Percentiles rank a stretch among this genome's conserved stretches.
phyloP scores from a whole-genome alignment of 228 moss, liverwort and hornwort genomes.

The Sphagnum fallax region DNA sequence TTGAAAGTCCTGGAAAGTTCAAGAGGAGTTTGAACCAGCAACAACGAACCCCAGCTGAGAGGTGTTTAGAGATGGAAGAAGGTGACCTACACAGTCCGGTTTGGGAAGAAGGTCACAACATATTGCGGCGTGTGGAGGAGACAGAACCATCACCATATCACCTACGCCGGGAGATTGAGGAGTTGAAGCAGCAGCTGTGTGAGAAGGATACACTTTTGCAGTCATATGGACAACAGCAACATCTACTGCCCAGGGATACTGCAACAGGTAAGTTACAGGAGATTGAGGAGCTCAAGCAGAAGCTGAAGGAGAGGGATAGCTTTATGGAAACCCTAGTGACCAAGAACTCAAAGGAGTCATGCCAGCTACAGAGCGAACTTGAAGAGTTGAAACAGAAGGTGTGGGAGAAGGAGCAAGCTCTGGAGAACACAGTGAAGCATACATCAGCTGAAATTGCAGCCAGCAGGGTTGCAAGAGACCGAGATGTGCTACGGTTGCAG shows the following conservation, averaged over 20 bases:
- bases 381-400: conserved; percentile 24
- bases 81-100: conserved; percentile 36
- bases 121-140: conserved; percentile 51
- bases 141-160: conserved; percentile 24
- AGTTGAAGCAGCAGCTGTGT: conserved; percentile 57
- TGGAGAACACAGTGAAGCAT: conserved; percentile 17
- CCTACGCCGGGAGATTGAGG: conserved; percentile 50
- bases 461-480: conserved; percentile 24
- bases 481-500: conserved; percentile 33
- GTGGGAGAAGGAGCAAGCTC: conserved; percentile 18
- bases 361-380: conserved; percentile 5
- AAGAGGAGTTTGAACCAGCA: conserved; percentile 30
- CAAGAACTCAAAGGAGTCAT: conserved; percentile 21
- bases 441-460: conserved; percentile 19
- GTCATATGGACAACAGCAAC: conserved; percentile 25
- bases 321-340: conserved; percentile 16
- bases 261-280: conserved; percentile 16
- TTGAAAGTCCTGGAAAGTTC: conserved; percentile 52
- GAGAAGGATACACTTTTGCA: conserved; percentile 60
- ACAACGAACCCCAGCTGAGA: conserved; percentile 4
- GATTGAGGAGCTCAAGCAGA: conserved; percentile 28
- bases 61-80: conserved; percentile 29
- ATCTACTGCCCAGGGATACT: conserved; percentile 17
- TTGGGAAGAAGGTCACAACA: conserved; percentile 71
- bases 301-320: conserved; percentile 36